These are phyloP conservation scores for Lachnellula willkommii DNA, from an alignment of 2,329 filamentous ascomycete species.

Conservation along the genomic window DNA sequence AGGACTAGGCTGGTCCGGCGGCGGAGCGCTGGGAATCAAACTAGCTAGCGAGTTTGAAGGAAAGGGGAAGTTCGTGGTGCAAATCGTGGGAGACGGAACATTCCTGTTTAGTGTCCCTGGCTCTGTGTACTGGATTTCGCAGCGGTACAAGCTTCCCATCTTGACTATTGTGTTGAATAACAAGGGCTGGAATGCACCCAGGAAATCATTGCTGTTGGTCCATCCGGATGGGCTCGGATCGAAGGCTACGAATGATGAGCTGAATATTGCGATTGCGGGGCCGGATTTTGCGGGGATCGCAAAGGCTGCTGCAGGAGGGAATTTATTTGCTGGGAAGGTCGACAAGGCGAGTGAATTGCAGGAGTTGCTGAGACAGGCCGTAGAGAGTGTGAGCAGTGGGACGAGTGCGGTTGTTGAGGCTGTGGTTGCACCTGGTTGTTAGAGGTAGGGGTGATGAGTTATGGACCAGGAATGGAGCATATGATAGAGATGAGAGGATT, in stretches of 20 bases:
- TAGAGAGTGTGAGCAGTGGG: conserved; percentile 52
- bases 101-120: conserved; percentile 61
- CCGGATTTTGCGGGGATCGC: conserved; percentile 66
- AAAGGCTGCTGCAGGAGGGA: conserved; percentile 57
- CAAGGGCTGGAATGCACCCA: conserved; percentile 64
- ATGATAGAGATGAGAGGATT: background rate
- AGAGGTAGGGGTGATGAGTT: background rate
- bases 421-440: conserved; percentile 27
- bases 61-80: conserved; percentile 55
- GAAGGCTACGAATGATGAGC: conserved; percentile 55
- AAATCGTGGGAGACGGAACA: conserved; percentile 63
- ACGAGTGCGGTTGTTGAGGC: conserved; percentile 56
- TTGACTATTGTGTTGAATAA: conserved; percentile 66
- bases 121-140: conserved; percentile 63
- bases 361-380: conserved; percentile 49
- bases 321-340: conserved; percentile 56
- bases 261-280: conserved; percentile 61
- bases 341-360: conserved; percentile 51
- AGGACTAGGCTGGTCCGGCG: conserved; percentile 75
- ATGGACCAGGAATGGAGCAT: background rate
- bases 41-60: conserved; percentile 51
- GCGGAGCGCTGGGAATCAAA: conserved; percentile 70
- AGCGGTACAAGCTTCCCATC: conserved; percentile 60
- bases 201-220: conserved; percentile 55
- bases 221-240: conserved; percentile 59